phyloP scores from a whole-genome alignment of 2,329 filamentous ascomycete genomes.

The Zarea fungicola region DNA sequence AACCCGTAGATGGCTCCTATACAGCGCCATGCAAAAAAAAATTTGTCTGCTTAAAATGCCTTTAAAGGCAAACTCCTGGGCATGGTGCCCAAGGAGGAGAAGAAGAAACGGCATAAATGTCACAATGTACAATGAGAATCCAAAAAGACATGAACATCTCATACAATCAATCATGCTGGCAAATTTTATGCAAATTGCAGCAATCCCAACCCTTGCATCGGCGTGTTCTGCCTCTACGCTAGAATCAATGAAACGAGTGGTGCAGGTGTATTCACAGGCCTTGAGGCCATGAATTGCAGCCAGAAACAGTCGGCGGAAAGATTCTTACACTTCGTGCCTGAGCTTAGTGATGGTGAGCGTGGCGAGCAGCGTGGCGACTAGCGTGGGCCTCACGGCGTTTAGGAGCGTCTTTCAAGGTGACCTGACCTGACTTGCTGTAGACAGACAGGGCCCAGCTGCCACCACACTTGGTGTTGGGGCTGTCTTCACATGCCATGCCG shows the following conservation, averaged over 20 bases:
- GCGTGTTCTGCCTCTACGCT: too few relatives aligned
- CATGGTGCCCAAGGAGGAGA: background rate
- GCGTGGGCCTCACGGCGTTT: constrained; percentile 33
- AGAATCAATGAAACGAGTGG: too few relatives aligned
- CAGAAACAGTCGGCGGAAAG: too few relatives aligned
- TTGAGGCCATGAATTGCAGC: too few relatives aligned
- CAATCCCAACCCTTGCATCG: background rate
- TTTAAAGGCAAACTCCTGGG: too few relatives aligned
- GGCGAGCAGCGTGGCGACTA: constrained; percentile 28
- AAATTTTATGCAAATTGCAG: background rate
- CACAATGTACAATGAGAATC: constrained; percentile 1
- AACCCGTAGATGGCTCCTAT: constrained; percentile 6
- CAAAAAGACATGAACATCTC: background rate
- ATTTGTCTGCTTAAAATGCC: constrained; percentile 12
- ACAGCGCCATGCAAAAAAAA: constrained; percentile 8
- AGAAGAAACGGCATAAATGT: constrained; percentile 10
- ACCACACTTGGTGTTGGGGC: constrained; percentile 44
- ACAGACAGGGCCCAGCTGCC: constrained; percentile 42
- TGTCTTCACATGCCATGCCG: constrained; percentile 44
- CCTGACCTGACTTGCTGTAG: constrained; percentile 34
- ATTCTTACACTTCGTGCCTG: too few relatives aligned
- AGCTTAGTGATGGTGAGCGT: too few relatives aligned
- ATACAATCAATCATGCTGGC: background rate
- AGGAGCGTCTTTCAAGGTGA: constrained; percentile 23
- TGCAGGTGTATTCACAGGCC: too few relatives aligned